A percentile compares a stretch with the other conserved stretches of the same genome.
Evolutionary conservation across 2,329 filamentous ascomycete genomes (phyloP).

Genomic region (Fusarium xyrophilum): DNA sequence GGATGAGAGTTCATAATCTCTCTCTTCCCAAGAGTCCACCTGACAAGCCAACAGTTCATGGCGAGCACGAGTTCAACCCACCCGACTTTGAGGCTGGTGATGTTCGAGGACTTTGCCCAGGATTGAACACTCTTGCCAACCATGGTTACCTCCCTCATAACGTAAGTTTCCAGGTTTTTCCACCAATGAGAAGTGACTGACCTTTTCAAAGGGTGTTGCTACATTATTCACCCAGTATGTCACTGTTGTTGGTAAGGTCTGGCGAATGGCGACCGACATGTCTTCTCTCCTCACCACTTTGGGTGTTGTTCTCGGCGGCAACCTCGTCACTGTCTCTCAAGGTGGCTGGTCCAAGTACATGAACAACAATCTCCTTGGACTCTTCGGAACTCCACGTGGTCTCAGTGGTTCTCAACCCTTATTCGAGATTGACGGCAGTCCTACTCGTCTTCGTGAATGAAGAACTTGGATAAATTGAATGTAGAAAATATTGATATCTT

Average conservation of each 20-base stretch:
- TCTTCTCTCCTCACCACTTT: slow-evolving; percentile 20
- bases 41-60: slow-evolving; percentile 12
- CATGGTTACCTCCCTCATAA: slow-evolving; percentile 37
- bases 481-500: too few relatives aligned
- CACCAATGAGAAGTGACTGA: fast-evolving
- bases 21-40: fast-evolving
- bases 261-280: slow-evolving; percentile 28
- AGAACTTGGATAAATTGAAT: fast-evolving
- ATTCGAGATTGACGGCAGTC: slow-evolving; percentile 61
- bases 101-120: slow-evolving; percentile 31
- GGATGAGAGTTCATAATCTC: fast-evolving
- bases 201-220: not conserved
- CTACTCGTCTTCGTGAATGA: slow-evolving; percentile 50
- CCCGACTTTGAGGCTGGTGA: slow-evolving; percentile 27
- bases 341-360: slow-evolving; percentile 47
- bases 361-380: slow-evolving; percentile 51
- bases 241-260: slow-evolving; percentile 25
- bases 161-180: not conserved
- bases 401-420: slow-evolving; percentile 61
- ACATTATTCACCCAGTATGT: slow-evolving; percentile 23
- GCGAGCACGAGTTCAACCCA: slow-evolving; percentile 21
- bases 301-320: slow-evolving; percentile 50
- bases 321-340: slow-evolving; percentile 37
- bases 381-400: slow-evolving; percentile 54
- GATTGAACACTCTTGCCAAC: slow-evolving; percentile 32